Conservation (phyloP, 495 filamentous ascomycete species). For the Bombardia bombarda region DNA sequence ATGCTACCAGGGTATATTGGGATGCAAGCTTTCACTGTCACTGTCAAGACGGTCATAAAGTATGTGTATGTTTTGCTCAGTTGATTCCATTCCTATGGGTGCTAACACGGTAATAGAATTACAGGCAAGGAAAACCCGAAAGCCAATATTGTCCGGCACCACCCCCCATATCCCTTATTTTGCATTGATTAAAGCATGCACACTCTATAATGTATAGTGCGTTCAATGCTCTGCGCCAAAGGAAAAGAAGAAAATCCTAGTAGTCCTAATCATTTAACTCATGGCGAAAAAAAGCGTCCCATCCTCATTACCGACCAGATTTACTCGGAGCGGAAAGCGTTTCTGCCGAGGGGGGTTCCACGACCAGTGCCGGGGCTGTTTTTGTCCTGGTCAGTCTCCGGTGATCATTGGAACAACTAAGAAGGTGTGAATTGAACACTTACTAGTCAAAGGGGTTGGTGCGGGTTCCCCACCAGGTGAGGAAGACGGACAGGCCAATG, state of each 20-base stretch:
- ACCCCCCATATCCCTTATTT: background rate
- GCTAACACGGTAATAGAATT: background rate
- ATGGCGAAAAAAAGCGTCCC: no score
- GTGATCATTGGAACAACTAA: background rate
- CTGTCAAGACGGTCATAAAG: no score
- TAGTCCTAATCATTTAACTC: no score
- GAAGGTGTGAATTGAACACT: constrained; percentile 2
- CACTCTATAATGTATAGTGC: no score
- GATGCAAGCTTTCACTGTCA: no score
- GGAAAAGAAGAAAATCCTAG: no score
- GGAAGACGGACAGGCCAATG: constrained; percentile 80
- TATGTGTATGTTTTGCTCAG: no score
- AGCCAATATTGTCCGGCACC: background rate
- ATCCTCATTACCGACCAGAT: no score
- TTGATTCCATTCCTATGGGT: background rate
- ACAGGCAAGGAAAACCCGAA: background rate
- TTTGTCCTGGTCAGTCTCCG: background rate
- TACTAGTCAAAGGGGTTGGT: constrained; percentile 71
- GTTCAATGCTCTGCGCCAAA: no score
- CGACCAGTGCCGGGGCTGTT: constrained; percentile 7
- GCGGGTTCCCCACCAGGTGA: constrained; percentile 95
- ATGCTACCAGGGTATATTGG: no score
- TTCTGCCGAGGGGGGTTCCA: constrained; percentile 13
- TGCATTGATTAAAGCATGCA: no score
- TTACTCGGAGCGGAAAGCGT: constrained; percentile 19